Base-by-base conservation (phyloP, 305 asterid species). In the Nicotiana rustica region DNA sequence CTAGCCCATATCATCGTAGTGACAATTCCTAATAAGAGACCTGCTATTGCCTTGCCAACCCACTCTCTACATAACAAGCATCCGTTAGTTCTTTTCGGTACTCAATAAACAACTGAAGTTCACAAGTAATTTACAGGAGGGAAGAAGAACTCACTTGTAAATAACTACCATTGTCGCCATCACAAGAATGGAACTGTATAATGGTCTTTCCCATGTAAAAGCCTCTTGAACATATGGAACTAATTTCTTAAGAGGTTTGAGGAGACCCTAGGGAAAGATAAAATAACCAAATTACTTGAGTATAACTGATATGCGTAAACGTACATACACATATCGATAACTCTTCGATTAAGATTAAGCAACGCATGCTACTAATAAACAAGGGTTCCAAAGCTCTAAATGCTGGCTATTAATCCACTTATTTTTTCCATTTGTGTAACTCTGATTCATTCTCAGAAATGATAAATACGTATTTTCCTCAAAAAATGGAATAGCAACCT, bases 1-100 rank as follows among this genome's bases (percentile, higher is more conserved):
- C 95, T 87, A 17, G 88, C 87, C 88, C 81, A 29, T 13, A 90
- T 19, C 94, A 94, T 92, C 66, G 77, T 75, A 3, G 86, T 86
- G 25, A 90, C 93, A 29, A 81, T 73, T 89, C 92, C 90, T 86
- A 93, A 57, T 84, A 94, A 83, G 67, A 89, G 82, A 31, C 86
- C 88, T 0, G 99, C 91, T 75, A 94, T 86, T 4, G 89, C 95
- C 35, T 73, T 89, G 49, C 97, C 99, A 4, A 87, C 86, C 98
- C 96, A 96, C 86, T 92, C 98, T 57, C 99, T 94, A 68, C 86
- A 71, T 77, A 7, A 19, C 14, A 47, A 73, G 15, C 18, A 21
- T 47, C 21, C 13, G 14, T 73, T 14, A 47, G 21, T 33, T 21
- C 62, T 0, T 21, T 21, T 13, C 4, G 2, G 13, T 36, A 73